phyloP scores from a whole-genome alignment of 176 grass and related monocot species.

The Triticum monococcum region DNA sequence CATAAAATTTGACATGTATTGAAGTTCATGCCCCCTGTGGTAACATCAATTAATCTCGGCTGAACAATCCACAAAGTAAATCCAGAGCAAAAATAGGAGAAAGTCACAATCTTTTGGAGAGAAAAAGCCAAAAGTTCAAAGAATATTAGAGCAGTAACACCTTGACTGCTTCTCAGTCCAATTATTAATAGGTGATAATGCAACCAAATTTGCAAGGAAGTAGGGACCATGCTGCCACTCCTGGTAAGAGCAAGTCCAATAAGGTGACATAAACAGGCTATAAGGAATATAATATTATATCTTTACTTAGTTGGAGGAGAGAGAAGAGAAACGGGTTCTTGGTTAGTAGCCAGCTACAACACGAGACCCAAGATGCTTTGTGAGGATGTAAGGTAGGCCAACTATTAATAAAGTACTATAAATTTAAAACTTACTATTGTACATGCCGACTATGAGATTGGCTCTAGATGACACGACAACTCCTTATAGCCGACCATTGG shows the following conservation, averaged over 20 bases:
- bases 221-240: slow-evolving; percentile 28
- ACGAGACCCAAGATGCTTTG: too few species aligned
- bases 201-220: slow-evolving; percentile 20
- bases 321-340: too few species aligned
- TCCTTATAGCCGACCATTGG: too few species aligned
- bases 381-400: too few species aligned
- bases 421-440: too few species aligned
- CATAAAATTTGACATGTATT: background rate
- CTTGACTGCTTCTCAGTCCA: background rate
- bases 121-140: background rate
- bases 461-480: too few species aligned
- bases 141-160: background rate
- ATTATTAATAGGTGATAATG: background rate
- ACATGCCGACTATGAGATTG: too few species aligned
- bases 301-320: too few species aligned
- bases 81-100: background rate
- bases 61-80: background rate
- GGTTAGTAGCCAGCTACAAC: too few species aligned
- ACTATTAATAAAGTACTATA: too few species aligned
- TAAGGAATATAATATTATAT: too few species aligned
- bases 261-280: too few species aligned
- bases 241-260: background rate
- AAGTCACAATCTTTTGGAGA: background rate
- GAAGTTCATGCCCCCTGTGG: background rate
- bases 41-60: background rate